These are phyloP conservation scores for Ceriops decandra DNA, from an alignment of 345 rosid genomes.

Conservation along the genomic window DNA sequence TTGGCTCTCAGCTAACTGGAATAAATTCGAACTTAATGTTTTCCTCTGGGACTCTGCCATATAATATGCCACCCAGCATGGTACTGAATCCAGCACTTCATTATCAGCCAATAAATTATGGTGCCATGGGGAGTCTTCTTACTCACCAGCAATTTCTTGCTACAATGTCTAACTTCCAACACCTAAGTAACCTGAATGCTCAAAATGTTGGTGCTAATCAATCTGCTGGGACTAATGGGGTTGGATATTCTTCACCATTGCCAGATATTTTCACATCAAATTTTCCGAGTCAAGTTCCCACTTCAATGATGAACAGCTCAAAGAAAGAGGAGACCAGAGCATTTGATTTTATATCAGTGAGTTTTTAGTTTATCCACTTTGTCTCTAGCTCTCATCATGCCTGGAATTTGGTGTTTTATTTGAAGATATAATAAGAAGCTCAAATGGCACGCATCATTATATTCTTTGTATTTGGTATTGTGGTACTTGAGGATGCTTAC, in stretches of 20 bases:
- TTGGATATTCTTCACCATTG: conserved; percentile 48
- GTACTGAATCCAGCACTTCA: conserved; percentile 61
- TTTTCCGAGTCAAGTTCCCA: conserved; percentile 54
- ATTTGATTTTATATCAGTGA: conserved; percentile 92
- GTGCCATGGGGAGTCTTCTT: conserved; percentile 43
- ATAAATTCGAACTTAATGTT: conserved; percentile 43
- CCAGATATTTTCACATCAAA: conserved; percentile 87
- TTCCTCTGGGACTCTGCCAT: conserved; percentile 56
- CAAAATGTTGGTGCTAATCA: conserved; percentile 43
- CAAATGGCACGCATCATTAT: too few species aligned
- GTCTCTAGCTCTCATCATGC: not conserved
- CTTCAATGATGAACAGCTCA: conserved; percentile 48
- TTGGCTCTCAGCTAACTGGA: conserved; percentile 47
- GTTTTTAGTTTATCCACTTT: conserved; percentile 25
- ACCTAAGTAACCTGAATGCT: conserved; percentile 52
- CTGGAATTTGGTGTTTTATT: too few species aligned
- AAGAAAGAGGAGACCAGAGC: conserved; percentile 86
- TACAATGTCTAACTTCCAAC: conserved; percentile 67
- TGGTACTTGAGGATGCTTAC: too few species aligned
- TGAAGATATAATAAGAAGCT: too few species aligned
- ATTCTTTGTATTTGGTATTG: too few species aligned
- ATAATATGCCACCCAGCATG: conserved; percentile 54
- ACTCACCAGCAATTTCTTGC: conserved; percentile 85
- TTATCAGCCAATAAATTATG: conserved; percentile 59
- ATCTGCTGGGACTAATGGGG: conserved; percentile 33